Evolutionary conservation across 1,139 yeast genomes (phyloP).

Genomic region (Eremothecium cymbalariae): DNA sequence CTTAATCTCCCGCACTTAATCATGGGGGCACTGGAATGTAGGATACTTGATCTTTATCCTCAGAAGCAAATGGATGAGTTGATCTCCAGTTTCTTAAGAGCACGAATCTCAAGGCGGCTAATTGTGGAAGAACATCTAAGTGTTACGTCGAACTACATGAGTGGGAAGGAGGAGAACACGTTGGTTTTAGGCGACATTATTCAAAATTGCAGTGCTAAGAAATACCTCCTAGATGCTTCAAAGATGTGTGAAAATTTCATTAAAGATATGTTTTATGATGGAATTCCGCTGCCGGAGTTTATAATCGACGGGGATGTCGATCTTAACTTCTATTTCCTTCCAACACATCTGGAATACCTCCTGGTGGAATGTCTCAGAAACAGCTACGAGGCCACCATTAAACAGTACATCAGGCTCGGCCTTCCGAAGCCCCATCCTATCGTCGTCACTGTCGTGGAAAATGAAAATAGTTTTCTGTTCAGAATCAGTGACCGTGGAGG

Average conservation of each 20-base stretch:
- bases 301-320: slow-evolving; percentile 56
- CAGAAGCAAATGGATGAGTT: slow-evolving; percentile 58
- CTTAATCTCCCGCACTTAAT: slow-evolving; percentile 77
- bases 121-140: slow-evolving; percentile 87
- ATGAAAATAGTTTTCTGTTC: slow-evolving; percentile 59
- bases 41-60: slow-evolving; percentile 55
- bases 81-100: slow-evolving; percentile 68
- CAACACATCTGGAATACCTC: slow-evolving; percentile 76
- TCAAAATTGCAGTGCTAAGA: slow-evolving; percentile 67
- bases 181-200: slow-evolving; percentile 77
- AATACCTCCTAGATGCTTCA: slow-evolving; percentile 40
- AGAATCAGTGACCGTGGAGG: slow-evolving; percentile 88
- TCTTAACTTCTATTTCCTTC: slow-evolving; percentile 70
- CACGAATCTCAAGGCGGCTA: slow-evolving; percentile 81
- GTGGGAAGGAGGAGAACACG: slow-evolving; percentile 35
- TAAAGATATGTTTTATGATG: slow-evolving; percentile 43
- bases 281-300: slow-evolving; percentile 62
- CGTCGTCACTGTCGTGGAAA: slow-evolving; percentile 58
- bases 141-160: slow-evolving; percentile 54
- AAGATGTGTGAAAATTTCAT: slow-evolving; percentile 46
- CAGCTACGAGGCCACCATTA: slow-evolving; percentile 70
- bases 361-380: slow-evolving; percentile 82
- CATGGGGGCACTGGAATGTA: slow-evolving; percentile 86
- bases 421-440: slow-evolving; percentile 44
- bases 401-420: slow-evolving; percentile 34